These are phyloP conservation scores for Plectosphaerella plurivora DNA, from an alignment of 2,329 filamentous ascomycete species.

Conservation along the genomic window DNA sequence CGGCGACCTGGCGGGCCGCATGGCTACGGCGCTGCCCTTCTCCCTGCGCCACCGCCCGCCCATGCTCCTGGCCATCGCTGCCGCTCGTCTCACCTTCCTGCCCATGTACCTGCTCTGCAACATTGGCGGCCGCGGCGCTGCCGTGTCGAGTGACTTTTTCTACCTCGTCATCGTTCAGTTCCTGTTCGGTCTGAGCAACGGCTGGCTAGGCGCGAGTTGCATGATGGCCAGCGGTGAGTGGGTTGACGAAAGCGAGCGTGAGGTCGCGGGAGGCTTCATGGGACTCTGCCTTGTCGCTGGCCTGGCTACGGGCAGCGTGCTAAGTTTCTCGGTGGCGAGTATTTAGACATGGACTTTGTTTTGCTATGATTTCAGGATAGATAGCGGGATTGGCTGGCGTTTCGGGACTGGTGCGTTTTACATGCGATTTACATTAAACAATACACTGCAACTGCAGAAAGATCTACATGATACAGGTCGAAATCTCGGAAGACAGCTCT, in stretches of 20 bases:
- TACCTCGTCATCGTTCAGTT: constrained; percentile 82
- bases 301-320: constrained; percentile 75
- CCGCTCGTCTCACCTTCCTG: constrained; percentile 66
- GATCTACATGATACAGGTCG: no score
- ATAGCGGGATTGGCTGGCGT: constrained; percentile 2
- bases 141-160: constrained; percentile 76
- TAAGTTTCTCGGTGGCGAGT: constrained; percentile 73
- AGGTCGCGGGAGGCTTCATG: constrained; percentile 94
- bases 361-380: neutral
- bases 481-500: no score
- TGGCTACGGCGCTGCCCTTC: constrained; percentile 56
- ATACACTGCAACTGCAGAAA: no score
- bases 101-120: constrained; percentile 92
- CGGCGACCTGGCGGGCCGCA: constrained; percentile 76
- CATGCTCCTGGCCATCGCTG: constrained; percentile 61
- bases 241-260: constrained; percentile 77
- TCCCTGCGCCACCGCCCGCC: constrained; percentile 59
- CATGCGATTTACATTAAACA: neutral
- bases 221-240: constrained; percentile 88
- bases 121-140: constrained; percentile 68
- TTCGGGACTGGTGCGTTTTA: constrained; percentile 1
- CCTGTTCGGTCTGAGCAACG: constrained; percentile 79
- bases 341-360: constrained; percentile 24
- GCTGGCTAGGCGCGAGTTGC: constrained; percentile 78
- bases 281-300: constrained; percentile 82